Evolutionary conservation across 2,329 filamentous ascomycete species (phyloP).

Genomic region (Gremmenia infestans): DNA sequence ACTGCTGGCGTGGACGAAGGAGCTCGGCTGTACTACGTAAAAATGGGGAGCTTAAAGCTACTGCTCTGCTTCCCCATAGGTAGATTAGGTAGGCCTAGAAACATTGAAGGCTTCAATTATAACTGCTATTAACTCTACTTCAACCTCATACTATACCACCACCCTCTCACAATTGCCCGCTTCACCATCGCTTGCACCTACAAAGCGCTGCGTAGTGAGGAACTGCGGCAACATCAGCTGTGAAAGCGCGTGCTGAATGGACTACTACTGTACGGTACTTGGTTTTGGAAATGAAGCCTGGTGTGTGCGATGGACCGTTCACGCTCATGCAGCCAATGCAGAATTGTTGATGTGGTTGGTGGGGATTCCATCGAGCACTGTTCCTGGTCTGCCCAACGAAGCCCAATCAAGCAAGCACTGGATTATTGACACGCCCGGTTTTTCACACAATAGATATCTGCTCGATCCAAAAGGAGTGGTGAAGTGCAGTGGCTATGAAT

Average conservation of each 20-base stretch:
- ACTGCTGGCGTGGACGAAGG: background rate
- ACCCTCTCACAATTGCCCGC: too few species aligned
- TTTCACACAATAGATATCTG: background rate
- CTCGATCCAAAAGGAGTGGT: background rate
- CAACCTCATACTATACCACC: too few species aligned
- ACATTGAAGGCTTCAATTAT: too few species aligned
- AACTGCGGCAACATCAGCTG: background rate
- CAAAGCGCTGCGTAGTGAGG: constrained; percentile 1
- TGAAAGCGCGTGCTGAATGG: background rate
- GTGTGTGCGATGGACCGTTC: constrained; percentile 2
- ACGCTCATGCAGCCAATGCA: constrained; percentile 7
- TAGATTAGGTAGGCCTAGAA: too few species aligned
- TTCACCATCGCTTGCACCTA: too few species aligned
- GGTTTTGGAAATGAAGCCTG: constrained; percentile 6
- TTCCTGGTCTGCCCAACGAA: constrained; percentile 8
- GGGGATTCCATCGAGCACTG: constrained; percentile 6
- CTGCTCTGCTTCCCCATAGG: too few species aligned
- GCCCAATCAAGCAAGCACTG: constrained; percentile 9
- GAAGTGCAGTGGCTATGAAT: background rate
- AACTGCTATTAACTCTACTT: too few species aligned
- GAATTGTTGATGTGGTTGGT: constrained; percentile 6
- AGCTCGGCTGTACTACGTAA: too few species aligned
- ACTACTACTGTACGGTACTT: background rate
- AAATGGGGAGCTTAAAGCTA: too few species aligned
- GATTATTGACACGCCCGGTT: background rate